Evolutionary conservation across 148 eudicot species (phyloP).

Genomic region (Salicornia ramosissima): DNA sequence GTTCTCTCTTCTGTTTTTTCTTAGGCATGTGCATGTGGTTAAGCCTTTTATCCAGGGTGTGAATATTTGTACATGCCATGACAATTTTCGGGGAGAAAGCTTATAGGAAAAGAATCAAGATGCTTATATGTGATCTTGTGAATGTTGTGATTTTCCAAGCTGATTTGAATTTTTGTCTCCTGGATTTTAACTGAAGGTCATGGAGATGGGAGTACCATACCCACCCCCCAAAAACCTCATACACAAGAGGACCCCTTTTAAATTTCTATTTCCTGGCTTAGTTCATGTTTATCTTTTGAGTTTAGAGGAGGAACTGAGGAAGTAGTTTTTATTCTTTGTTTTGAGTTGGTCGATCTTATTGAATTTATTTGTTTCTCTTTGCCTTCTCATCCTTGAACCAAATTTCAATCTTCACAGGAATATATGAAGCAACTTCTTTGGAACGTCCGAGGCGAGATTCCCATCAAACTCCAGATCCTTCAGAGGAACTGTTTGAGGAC

Average conservation of each 20-base stretch:
- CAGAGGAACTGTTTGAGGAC: conserved; percentile 65
- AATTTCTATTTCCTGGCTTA: no score
- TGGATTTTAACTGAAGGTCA: background rate
- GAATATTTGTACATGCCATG: no score
- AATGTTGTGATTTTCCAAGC: background rate
- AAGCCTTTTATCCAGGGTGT: no score
- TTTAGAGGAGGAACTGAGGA: background rate
- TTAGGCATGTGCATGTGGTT: no score
- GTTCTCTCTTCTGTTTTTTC: no score
- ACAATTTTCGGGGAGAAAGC: background rate
- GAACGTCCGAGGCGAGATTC: conserved; percentile 65
- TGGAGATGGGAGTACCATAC: background rate
- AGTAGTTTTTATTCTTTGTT: background rate
- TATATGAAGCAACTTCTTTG: conserved; percentile 87
- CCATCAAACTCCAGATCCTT: conserved; percentile 43
- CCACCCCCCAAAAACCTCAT: no score
- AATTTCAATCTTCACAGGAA: conserved; percentile 49
- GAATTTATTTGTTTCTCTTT: background rate
- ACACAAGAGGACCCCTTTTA: no score
- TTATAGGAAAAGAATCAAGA: background rate
- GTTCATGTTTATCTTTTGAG: background rate
- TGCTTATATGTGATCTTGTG: background rate
- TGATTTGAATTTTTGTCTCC: background rate
- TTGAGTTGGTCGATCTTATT: background rate
- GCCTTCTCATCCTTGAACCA: background rate